Evolutionary conservation across 306 rosid species (phyloP), one percentile per base, ranked within the genome.

Genomic region (Rubus idaeus): DNA sequence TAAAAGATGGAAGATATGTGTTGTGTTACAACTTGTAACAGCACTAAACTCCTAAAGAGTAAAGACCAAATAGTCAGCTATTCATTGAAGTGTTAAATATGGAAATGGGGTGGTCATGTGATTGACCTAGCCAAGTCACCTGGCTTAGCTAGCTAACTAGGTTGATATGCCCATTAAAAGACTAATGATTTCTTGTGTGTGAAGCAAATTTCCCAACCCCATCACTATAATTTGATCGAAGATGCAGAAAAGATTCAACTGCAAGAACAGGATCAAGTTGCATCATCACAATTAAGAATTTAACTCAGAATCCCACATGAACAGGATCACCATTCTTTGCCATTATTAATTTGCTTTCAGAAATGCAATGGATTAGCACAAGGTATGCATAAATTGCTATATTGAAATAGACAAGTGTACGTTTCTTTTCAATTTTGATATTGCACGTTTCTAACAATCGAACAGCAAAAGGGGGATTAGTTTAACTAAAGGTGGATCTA

Each of bases 1-100:
- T 6, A n/a, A 30, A 75, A 39, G n/a, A 74, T 17, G 41, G 39
- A 73, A 73, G 55, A 57, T 52, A 70, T 45, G 41, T n/a, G 73
- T 12, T 23, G 56, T 69, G 56, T 69, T 69, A 53, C 62, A 30
- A 14, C 58, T 6, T 47, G 6, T 14, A 26, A 26, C 58, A 26
- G 74, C 58, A 69, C 58, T 8, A 26, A 30, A 30, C 35, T 30
- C 35, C 2, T 30, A 30, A 30, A 30, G 35, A 30, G 35, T 30
- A 30, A 17, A 50, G 45, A n/a, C 18, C 0, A 10, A 17, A 30
- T 45, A 17, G 20, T 35, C 61, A 50, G 6, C 30, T 65, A 18
- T 18, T 46, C 47, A 41, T 40, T 8, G 47, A 20, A 12, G 14
- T 30, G 35, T 30, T 30, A 30, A 0, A 64, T 30, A 61, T 61